phyloP scores from a whole-genome alignment of 352 stramenopile genomes.

The Pythium aquatile region DNA sequence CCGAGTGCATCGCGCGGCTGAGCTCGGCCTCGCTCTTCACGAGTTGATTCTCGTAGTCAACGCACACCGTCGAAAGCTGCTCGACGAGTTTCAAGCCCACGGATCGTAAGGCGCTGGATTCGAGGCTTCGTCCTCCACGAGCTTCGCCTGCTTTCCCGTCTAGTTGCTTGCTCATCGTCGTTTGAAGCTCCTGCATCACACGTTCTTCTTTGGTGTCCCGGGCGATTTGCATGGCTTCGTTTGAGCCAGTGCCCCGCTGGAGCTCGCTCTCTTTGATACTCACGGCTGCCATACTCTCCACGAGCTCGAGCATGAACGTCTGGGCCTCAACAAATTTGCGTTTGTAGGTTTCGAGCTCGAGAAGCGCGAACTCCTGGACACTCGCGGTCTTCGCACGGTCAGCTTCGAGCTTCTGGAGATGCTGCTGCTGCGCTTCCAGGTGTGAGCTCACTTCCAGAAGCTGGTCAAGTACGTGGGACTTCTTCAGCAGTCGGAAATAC shows the following conservation, averaged over 20 bases:
- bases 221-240: conserved; percentile 17
- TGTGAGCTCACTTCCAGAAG: conserved; percentile 43
- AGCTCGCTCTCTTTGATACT: conserved; percentile 43
- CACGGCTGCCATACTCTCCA: conserved; percentile 46
- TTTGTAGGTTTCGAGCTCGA: conserved; percentile 52
- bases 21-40: conserved; percentile 47
- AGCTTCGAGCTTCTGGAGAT: conserved; percentile 40
- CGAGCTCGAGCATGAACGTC: conserved; percentile 45
- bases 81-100: conserved; percentile 43
- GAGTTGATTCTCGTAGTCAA: conserved; percentile 50
- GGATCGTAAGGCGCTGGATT: conserved; percentile 43
- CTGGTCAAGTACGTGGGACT: conserved; percentile 60
- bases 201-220: conserved; percentile 38
- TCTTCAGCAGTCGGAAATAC: conserved; percentile 72
- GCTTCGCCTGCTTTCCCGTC: neutral
- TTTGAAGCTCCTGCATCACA: conserved; percentile 49
- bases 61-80: conserved; percentile 43
- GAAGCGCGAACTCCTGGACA: conserved; percentile 49
- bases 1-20: conserved; percentile 45
- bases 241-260: conserved; percentile 16
- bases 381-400: conserved; percentile 49
- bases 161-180: conserved; percentile 8
- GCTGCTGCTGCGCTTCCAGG: conserved; percentile 39
- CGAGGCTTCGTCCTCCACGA: conserved; percentile 18
- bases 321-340: conserved; percentile 51